phyloP scores from a whole-genome alignment of 1,284 basidiomycete genomes.

The Mrakiaceae sp. region DNA sequence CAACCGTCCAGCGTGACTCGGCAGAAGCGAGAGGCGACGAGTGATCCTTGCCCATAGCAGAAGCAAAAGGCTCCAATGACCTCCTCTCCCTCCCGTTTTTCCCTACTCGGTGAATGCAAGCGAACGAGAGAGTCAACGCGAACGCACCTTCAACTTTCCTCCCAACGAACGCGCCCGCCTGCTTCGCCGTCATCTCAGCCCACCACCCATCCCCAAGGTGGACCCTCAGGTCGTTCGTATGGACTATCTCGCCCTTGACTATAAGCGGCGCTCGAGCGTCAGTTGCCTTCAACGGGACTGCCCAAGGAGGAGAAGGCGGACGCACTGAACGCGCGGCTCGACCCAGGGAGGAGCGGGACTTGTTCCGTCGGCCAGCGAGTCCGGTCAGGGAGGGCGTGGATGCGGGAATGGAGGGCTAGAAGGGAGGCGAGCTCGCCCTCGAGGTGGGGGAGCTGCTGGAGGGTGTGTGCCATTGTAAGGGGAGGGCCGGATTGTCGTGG shows the following conservation, averaged over 20 bases:
- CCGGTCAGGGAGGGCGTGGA: constrained; percentile 1
- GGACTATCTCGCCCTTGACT: constrained; percentile 24
- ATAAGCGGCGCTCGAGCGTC: neutral
- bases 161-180: constrained; percentile 26
- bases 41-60: no score
- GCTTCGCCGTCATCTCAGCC: constrained; percentile 29
- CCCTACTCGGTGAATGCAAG: no score
- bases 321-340: neutral
- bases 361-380: constrained; percentile 1
- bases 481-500: no score
- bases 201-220: constrained; percentile 26
- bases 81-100: no score
- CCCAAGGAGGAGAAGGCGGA: neutral
- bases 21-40: no score
- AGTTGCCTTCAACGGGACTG: no score
- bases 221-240: constrained; percentile 28
- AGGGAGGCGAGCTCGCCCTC: neutral
- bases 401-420: neutral
- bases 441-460: no score
- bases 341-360: constrained; percentile 1
- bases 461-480: no score
- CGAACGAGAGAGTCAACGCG: neutral
- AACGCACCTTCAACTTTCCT: constrained; percentile 25
- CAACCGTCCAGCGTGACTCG: no score
- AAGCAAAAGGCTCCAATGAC: no score